phyloP scores from a whole-genome alignment of 805 yeast genomes.

The Metschnikowia orientalis region DNA sequence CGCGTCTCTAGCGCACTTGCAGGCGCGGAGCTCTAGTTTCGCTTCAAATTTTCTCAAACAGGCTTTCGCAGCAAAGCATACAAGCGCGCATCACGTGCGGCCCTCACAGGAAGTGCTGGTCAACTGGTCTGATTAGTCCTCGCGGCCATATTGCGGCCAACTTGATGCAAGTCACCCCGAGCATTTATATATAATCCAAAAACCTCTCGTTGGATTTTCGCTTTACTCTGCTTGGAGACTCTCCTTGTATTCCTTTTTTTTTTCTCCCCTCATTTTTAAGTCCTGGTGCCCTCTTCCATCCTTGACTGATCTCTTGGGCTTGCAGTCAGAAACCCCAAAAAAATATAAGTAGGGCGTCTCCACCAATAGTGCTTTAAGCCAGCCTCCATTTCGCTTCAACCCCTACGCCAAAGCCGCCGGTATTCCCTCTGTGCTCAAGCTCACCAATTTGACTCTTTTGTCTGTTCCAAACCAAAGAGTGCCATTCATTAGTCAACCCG shows the following conservation, averaged over 20 bases:
- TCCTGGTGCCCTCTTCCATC: neutral
- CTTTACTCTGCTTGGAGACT: neutral
- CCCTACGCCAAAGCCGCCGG: too few species aligned
- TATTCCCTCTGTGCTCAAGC: too few species aligned
- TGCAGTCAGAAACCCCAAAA: too few species aligned
- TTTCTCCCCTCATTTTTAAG: neutral
- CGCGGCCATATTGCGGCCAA: constrained; percentile 1
- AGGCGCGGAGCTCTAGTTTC: neutral
- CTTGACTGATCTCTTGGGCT: neutral
- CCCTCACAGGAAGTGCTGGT: constrained; percentile 2
- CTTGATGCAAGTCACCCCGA: neutral
- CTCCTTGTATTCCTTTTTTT: neutral
- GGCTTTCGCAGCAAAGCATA: constrained; percentile 4
- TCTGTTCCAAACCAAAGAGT: too few species aligned
- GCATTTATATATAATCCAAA: constrained; percentile 1
- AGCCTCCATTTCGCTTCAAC: too few species aligned
- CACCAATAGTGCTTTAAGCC: too few species aligned
- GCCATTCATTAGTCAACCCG: too few species aligned
- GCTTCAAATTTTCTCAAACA: constrained; percentile 2
- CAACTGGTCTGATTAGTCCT: constrained; percentile 2
- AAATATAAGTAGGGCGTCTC: too few species aligned
- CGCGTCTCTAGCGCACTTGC: neutral
- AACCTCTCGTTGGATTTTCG: neutral
- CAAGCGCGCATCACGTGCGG: constrained; percentile 3
- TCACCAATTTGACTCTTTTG: too few species aligned